Evolutionary conservation across 2,329 filamentous ascomycete species (phyloP), one percentile per base, ranked within the genome.

Genomic region (Ambrosiella beaveri): DNA sequence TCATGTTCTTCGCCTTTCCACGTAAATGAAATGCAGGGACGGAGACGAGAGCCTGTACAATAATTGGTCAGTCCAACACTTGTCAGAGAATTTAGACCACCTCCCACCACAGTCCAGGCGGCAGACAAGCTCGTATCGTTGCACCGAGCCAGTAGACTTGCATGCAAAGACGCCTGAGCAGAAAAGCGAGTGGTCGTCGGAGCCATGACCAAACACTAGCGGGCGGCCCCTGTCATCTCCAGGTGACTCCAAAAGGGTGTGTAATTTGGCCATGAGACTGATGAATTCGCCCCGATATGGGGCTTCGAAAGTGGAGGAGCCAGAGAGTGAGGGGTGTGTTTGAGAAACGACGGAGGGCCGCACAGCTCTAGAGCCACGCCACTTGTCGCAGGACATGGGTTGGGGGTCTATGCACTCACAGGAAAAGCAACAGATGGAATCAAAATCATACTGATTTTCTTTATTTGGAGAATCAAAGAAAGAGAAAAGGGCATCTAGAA

Each of bases 191-290:
- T 51, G 19, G 47, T 11, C 8, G 15, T 51, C 35, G 47, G 17
- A 36, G 15, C 47, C 47, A 51, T 51, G 47, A 19, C 47, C 47
- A 52, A 57, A 57, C 56, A 52, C 47, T 51, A 5, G 47, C 19
- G 56, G 56, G 6, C 36, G 38, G 56, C 52, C 47, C 56, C 56
- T 57, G 56, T 57, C 44, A 57, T 57, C 56, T 57, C 56, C 39
- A 49, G 36, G 15, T 4, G 45, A 2, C 6, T n/a, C n/a, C 40
- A 41, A 6, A 11, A 5, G 56, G 56, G 56, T 51, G 56, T 51
- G 41, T 35, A n/a, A 17, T 7, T 57, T 9, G 35, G 45, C 15
- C 13, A 35, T 37, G 15, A 19, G 3, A 51, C 27, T 51, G 11
- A 6, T 11, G 35, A 27, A 35, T 51, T 51, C 27, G 15, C 44